These are phyloP conservation scores for Plasmodium vinckei DNA, from an alignment of 169 alveolate species.

Conservation along the genomic window DNA sequence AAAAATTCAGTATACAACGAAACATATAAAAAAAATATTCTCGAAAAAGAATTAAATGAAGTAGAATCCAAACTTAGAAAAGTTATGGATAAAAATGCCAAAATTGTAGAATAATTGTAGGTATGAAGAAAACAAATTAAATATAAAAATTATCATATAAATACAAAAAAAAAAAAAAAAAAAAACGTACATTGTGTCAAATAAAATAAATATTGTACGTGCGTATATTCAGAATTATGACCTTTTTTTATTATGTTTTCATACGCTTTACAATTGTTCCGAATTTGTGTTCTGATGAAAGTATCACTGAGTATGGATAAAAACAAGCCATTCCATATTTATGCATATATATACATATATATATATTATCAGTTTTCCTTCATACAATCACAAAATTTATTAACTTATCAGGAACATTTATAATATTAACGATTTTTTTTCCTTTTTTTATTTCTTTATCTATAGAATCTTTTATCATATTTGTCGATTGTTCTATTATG, in stretches of 20 bases:
- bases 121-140: not conserved
- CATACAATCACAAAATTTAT: constrained; percentile 36
- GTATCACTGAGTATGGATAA: no score
- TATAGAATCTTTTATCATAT: constrained; percentile 24
- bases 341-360: no score
- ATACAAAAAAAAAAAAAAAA: no score
- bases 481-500: constrained; percentile 32
- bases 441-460: constrained; percentile 47
- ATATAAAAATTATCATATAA: no score
- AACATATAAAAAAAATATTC: constrained; percentile 19
- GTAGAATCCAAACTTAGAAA: constrained; percentile 25
- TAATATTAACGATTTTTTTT: constrained; percentile 29
- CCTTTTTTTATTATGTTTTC: no score
- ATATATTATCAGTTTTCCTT: not conserved
- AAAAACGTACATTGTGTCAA: no score
- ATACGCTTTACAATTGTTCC: no score
- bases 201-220: no score
- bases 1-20: constrained; percentile 59
- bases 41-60: constrained; percentile 58
- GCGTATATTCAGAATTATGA: not conserved
- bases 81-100: constrained; percentile 38
- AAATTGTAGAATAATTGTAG: not conserved
- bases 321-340: no score
- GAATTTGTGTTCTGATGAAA: no score
- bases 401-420: constrained; percentile 45